Base-by-base conservation (phyloP, 805 yeast species). In the Sugiyamaella qingdaonensis region DNA sequence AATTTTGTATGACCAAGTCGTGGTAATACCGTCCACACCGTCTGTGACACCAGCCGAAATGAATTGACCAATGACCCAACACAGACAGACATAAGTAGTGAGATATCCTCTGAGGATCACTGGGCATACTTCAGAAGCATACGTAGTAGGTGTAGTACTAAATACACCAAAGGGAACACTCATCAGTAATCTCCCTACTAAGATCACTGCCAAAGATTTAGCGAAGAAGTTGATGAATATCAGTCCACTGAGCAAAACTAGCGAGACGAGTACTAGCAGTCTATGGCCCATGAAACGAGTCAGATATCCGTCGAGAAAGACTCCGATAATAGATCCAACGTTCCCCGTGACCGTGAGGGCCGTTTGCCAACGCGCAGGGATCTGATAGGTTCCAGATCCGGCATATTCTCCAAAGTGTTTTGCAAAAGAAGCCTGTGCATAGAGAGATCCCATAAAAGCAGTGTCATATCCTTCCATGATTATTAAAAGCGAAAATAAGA, bases 41-140 rank as follows among this genome's bases (percentile, higher is more conserved):
- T 69, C 72, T 58, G 73, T 66, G 16, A 82, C 77, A 53, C 85
- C 82, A 11, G 81, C 67, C 8, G 80, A 73, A 53, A 81, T 67
- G 35, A 82, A 68, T 61, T 80, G 85, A 35, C 87, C 87, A 54
- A 78, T 62, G 36, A 75, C 76, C 81, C 81, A 80, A 60, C 82
- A 77, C 48, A 76, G 60, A 63, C 78, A 78, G 55, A 76, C 75
- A 54, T 70, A 75, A 4, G 81, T 72, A 13, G 84, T 74, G 50
- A 80, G 66, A 57, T 76, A 77, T 37, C 72, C 68, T 56, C 85
- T 70, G 48, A 81, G 67, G 5, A 72, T 73, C 5, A 77, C 60
- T 0, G 85, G 85, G 58, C 80, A 73, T 21, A 79, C 79, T 58
- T 80, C 85, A 19, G 80, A 69, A 18, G 84, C 81, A 60, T 80